These are phyloP conservation scores for Hypoxylon sp. DNA, from an alignment of 2,329 filamentous ascomycete genomes.

Conservation along the genomic window DNA sequence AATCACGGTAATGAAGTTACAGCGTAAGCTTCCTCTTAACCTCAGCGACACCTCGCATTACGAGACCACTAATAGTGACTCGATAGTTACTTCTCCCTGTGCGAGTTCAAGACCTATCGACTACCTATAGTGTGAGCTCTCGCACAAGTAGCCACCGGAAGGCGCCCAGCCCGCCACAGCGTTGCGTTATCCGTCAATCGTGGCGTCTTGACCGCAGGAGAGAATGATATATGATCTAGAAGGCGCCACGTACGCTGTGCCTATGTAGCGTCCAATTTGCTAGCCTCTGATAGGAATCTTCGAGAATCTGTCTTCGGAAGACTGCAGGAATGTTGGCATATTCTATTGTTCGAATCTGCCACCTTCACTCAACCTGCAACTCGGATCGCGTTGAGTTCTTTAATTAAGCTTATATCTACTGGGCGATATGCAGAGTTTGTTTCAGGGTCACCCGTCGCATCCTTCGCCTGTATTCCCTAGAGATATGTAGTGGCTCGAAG, in stretches of 20 bases:
- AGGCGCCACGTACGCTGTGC: constrained; percentile 43
- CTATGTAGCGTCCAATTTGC: constrained; percentile 42
- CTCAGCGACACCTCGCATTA: constrained; percentile 7
- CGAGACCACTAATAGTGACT: constrained; percentile 16
- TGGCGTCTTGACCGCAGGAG: constrained; percentile 43
- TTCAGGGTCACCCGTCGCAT: constrained; percentile 8
- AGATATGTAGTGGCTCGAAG: constrained; percentile 10
- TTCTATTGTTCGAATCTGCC: constrained; percentile 28
- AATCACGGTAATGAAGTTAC: constrained; percentile 5
- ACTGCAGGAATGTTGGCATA: constrained; percentile 48
- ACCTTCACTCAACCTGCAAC: constrained; percentile 17
- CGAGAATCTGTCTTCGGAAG: constrained; percentile 46
- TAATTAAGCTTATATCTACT: constrained; percentile 2
- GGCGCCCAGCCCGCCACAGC: constrained; percentile 42
- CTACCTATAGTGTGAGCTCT: constrained; percentile 30
- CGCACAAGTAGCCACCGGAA: constrained; percentile 44
- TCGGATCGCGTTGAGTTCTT: constrained; percentile 16
- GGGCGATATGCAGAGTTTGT: constrained; percentile 11
- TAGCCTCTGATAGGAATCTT: constrained; percentile 43
- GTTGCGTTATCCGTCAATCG: constrained; percentile 43
- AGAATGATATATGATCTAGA: constrained; percentile 44
- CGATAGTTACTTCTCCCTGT: constrained; percentile 17
- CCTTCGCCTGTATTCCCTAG: constrained; percentile 9
- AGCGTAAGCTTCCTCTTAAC: neutral
- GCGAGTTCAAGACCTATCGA: neutral